Base-by-base conservation (phyloP, 345 rosid genomes). In the Eucalyptus erythrocorys region DNA sequence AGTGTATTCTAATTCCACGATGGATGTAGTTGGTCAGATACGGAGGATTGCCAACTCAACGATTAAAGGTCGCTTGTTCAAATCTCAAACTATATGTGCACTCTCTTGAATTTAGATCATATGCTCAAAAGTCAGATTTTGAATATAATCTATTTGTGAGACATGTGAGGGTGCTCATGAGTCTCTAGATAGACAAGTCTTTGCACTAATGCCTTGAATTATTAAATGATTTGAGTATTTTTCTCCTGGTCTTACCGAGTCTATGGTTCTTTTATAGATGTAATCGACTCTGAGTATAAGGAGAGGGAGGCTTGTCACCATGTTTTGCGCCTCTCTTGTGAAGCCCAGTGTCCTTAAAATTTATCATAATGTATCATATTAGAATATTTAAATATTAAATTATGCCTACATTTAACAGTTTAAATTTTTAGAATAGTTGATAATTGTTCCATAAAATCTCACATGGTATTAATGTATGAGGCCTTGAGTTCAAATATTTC, bases 321-420 rank as follows among this genome's bases (percentile, higher is more conserved):
- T 34, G 81, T 37, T 22, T 21, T 17, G 4, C 12, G 24, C 81
- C 24, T 68, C 21, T 68, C 43, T 68, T 10, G 10, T 51, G 2
- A 51, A 19, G 55, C 55, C 4, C 6, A 11, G 9, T 34, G 26
- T 34, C 4, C 81, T 34, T 71, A 21, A 68, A 71, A 37, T 32
- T 15, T 68, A 32, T 68, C 3, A 11, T 34, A 68, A 68, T 34
- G 6, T 34, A 68, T 19, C 0, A 0, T 34, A 10, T 71, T 71
- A 71, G 2, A 34, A 71, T 71, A 71, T 37, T 34, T 34, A 71
- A 71, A 71, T 34, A 71, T 71, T 66, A 34, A 71, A 19, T 37
- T 9, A 34, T 0, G 6, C 1, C 0, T 17, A 1, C 1, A 71
- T 71, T 1, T 71, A 71, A 19, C 0, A 9, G 13, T 13, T 71